Base-by-base conservation (phyloP, 139 green algal genomes). In the Chlorella vulgaris region DNA sequence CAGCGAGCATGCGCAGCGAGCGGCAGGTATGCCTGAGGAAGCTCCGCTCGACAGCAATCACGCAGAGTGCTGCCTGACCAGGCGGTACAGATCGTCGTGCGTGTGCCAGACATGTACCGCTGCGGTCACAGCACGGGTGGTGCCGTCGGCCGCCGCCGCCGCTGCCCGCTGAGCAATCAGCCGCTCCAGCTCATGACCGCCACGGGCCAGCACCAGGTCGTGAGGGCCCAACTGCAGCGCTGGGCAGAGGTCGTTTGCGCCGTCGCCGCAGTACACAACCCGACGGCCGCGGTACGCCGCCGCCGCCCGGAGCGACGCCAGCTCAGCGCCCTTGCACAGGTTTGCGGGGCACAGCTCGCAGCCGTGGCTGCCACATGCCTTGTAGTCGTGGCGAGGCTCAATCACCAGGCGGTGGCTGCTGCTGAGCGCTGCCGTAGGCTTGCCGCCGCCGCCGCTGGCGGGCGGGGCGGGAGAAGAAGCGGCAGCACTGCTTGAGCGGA, bases 241-340 rank as follows among this genome's bases (percentile, higher is more conserved):
- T 7, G 91, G 91, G 77, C 94, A 98, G 29, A 96, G 78, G 86
- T 98, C 94, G 69, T 94, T 94, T 35, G 85, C 87, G 36, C 93
- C 92, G 53, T 96, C 94, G 18, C 93, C 94, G 67, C 71, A 83
- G 84, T 92, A 96, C 29, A 96, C 84, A 0, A 96, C 73, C 69
- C 84, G 84, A 18, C 13, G 51, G 68, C 5, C 22, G 55, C 55
- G 15, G 22, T 65, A 42, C 77, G 3, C 60, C 28, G 40, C 2
- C 39, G 40, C 43, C 19, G 53, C 77, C 26, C 73, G 66, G 36
- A 94, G 68, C 24, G 70, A 62, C 3, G 81, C 74, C 74, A 98
- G 76, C 86, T 97, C 91, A 28, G 76, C 69, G 2, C 92, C 93
- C 86, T 97, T 97, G 91, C 94, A 98, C 51, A 98, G 60, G 76